These are phyloP conservation scores for Dissophora ornata DNA, from an alignment of 192 early-diverging fungal genomes.

Conservation along the genomic window DNA sequence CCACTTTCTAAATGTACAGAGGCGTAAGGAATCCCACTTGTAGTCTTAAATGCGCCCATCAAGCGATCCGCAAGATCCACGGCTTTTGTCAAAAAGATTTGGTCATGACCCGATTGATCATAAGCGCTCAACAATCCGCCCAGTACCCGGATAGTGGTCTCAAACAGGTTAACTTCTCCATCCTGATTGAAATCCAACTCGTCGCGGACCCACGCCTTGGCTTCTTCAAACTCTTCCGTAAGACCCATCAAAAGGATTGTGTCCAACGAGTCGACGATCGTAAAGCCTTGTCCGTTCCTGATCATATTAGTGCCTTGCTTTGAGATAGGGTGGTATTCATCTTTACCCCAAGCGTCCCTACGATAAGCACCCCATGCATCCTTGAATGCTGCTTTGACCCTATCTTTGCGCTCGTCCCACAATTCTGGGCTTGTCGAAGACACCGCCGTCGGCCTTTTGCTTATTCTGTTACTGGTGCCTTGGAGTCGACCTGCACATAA, in stretches of 20 bases:
- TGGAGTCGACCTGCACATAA: no score
- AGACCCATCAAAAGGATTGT: constrained; percentile 85
- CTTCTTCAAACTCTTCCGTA: constrained; percentile 77
- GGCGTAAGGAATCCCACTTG: constrained; percentile 74
- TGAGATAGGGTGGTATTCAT: constrained; percentile 85
- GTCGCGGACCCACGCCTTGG: constrained; percentile 69
- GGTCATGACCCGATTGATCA: constrained; percentile 76
- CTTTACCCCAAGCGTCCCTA: constrained; percentile 83
- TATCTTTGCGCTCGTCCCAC: constrained; percentile 65
- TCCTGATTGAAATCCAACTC: constrained; percentile 74
- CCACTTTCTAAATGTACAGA: constrained; percentile 63
- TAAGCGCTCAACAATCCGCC: constrained; percentile 88
- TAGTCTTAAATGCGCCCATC: constrained; percentile 73
- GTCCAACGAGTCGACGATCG: constrained; percentile 87
- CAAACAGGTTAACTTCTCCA: constrained; percentile 81
- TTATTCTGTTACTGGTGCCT: not conserved
- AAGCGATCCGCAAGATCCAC: constrained; percentile 80
- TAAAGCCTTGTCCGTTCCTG: constrained; percentile 67
- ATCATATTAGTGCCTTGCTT: constrained; percentile 74
- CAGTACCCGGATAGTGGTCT: constrained; percentile 88
- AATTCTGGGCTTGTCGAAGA: not conserved
- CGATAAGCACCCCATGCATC: constrained; percentile 85
- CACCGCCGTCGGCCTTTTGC: not conserved
- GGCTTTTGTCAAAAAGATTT: constrained; percentile 75
- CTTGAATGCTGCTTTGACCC: constrained; percentile 75